These are phyloP conservation scores for Casuarina cunninghamiana DNA, from an alignment of 306 rosid genomes.

Conservation along the genomic window DNA sequence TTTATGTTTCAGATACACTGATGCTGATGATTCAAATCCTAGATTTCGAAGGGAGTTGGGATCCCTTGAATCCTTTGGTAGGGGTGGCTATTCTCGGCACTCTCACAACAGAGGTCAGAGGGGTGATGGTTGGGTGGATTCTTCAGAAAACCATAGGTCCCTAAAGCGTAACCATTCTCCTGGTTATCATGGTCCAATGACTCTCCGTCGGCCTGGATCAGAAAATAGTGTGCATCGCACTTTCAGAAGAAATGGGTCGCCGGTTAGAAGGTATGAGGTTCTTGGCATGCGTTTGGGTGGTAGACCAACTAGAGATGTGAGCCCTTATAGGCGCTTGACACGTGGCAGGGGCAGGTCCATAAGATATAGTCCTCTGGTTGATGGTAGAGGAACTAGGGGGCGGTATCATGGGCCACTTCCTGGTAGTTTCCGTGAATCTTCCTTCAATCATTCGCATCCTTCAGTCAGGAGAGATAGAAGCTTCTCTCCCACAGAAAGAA, in stretches of 20 bases:
- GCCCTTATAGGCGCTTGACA: background rate
- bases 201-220: background rate
- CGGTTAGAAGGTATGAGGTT: background rate
- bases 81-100: constrained; percentile 7
- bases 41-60: constrained; percentile 3
- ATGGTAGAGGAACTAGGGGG: constrained; percentile 3
- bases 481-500: constrained; percentile 7
- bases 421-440: constrained; percentile 1
- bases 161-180: constrained; percentile 1
- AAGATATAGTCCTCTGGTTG: constrained; percentile 7
- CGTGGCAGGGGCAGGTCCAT: constrained; percentile 6
- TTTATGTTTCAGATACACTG: background rate
- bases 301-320: background rate
- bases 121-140: background rate
- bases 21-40: constrained; percentile 5
- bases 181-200: background rate
- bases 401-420: background rate
- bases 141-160: background rate
- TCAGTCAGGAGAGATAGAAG: constrained; percentile 4
- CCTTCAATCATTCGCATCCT: constrained; percentile 2
- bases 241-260: background rate
- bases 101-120: background rate
- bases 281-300: background rate
- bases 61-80: background rate
- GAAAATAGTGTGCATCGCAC: background rate